Conservation (phyloP, 1,284 basidiomycete genomes). For the Gomphus bonarii region DNA sequence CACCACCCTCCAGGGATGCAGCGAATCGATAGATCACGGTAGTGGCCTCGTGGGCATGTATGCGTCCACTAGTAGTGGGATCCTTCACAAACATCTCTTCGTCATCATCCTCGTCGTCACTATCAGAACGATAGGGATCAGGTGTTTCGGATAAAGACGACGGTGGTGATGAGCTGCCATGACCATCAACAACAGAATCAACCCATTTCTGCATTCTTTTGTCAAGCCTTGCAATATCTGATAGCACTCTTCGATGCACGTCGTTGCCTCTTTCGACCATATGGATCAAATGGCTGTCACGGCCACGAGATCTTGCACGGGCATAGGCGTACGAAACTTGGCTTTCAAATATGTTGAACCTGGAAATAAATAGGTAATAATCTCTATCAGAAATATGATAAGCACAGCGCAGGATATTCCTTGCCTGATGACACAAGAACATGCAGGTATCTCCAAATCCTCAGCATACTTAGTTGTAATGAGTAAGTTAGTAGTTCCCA, state of each 20-base stretch:
- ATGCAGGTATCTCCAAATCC: constrained; percentile 46
- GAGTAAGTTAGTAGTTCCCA: constrained; percentile 50
- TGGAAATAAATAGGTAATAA: constrained; percentile 20
- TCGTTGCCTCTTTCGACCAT: constrained; percentile 52
- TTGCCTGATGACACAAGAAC: constrained; percentile 49
- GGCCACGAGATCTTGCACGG: constrained; percentile 33
- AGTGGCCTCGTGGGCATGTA: constrained; percentile 44
- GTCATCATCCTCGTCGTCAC: constrained; percentile 31
- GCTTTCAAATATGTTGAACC: constrained; percentile 53
- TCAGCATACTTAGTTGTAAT: constrained; percentile 46
- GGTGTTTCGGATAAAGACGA: constrained; percentile 28
- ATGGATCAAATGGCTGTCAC: constrained; percentile 45
- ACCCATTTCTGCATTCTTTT: constrained; percentile 34
- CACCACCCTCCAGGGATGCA: constrained; percentile 10
- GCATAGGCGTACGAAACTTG: constrained; percentile 46
- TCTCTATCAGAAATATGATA: background rate
- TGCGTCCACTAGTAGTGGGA: constrained; percentile 44
- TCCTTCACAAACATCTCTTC: constrained; percentile 33
- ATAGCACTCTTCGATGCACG: constrained; percentile 39
- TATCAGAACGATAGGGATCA: constrained; percentile 35
- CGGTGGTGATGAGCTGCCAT: constrained; percentile 36
- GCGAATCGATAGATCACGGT: constrained; percentile 44
- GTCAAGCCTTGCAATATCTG: constrained; percentile 20
- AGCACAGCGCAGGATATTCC: constrained; percentile 14
- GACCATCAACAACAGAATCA: constrained; percentile 26